Percentiles rank a stretch among this genome's conserved stretches.
Evolutionary conservation across 129 eudicot genomes (phyloP).

Genomic region (Gnaphalium uliginosum): DNA sequence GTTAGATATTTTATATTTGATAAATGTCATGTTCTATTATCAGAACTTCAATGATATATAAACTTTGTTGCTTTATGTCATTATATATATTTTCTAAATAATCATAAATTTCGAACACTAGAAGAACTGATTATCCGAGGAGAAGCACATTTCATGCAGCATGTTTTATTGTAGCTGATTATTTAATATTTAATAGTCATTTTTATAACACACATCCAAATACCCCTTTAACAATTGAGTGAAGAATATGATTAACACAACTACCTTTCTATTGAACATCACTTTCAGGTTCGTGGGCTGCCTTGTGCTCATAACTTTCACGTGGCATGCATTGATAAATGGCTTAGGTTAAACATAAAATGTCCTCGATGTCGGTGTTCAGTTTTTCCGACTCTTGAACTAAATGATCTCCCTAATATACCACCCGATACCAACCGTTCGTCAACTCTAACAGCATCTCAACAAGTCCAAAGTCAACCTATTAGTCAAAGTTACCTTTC

Average conservation of each 20-base stretch:
- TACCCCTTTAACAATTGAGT: background rate
- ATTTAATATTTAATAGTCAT: background rate
- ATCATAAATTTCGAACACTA: no score
- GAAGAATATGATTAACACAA: background rate
- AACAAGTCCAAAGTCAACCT: slow-evolving; percentile 59
- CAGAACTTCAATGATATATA: background rate
- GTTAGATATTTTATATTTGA: background rate
- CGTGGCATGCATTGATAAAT: slow-evolving; percentile 92
- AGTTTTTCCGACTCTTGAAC: slow-evolving; percentile 82
- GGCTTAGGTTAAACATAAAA: slow-evolving; percentile 90
- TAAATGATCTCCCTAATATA: slow-evolving; percentile 71
- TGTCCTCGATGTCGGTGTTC: slow-evolving; percentile 96
- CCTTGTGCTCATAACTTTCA: slow-evolving; percentile 99
- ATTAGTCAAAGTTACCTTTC: slow-evolving; percentile 72
- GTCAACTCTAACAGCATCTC: slow-evolving; percentile 49
- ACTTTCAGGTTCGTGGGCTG: slow-evolving; percentile 82
- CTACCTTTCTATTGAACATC: slow-evolving; percentile 10
- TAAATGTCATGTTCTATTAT: background rate
- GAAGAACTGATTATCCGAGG: no score
- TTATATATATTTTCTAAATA: background rate
- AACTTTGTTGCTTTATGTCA: background rate
- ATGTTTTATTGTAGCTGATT: background rate
- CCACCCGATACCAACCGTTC: slow-evolving; percentile 61
- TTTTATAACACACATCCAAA: background rate
- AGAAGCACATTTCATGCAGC: no score